These are phyloP conservation scores for Pichia membranifaciens DNA, from an alignment of 805 yeast genomes.

Conservation along the genomic window DNA sequence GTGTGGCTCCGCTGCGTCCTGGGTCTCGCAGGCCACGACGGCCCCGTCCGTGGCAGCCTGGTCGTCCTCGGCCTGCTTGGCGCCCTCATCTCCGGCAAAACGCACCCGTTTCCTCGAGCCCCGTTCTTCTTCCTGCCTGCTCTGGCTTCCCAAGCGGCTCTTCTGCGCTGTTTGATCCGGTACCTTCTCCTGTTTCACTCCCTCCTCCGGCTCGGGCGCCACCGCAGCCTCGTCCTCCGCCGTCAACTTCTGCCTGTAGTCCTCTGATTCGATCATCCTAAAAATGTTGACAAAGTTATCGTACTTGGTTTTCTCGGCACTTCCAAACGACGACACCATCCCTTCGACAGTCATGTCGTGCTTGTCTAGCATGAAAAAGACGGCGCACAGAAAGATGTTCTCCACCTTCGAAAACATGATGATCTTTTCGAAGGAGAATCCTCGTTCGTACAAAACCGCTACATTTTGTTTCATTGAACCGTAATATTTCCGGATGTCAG, in stretches of 20 bases:
- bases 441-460: not conserved
- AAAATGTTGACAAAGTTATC: not conserved
- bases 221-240: not conserved
- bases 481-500: not conserved
- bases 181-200: not conserved
- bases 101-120: no score
- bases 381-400: not conserved
- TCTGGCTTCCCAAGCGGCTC: no score
- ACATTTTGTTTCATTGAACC: not conserved
- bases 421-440: not conserved
- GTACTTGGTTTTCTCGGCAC: not conserved
- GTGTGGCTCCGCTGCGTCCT: no score
- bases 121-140: no score
- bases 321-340: not conserved
- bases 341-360: not conserved
- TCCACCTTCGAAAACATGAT: not conserved
- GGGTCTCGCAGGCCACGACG: no score
- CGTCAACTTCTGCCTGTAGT: not conserved
- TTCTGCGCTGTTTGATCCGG: no score
- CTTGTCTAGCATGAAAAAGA: not conserved
- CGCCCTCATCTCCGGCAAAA: no score
- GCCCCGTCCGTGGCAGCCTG: no score
- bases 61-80: no score
- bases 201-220: not conserved
- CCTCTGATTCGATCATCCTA: not conserved